Evolutionary conservation across 306 rosid genomes (phyloP).

Genomic region (Medicago lupulina): DNA sequence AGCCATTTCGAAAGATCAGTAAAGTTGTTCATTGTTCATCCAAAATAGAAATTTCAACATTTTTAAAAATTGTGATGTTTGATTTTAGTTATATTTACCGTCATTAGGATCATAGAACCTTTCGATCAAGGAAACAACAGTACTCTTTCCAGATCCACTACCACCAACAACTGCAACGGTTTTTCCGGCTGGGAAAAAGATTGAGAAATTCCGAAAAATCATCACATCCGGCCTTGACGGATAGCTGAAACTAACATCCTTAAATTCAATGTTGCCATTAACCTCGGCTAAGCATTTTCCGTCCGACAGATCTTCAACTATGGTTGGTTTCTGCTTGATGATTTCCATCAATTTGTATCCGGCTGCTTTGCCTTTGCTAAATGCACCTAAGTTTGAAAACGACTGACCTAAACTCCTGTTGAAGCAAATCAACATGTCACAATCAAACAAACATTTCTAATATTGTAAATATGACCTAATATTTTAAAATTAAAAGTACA

Average conservation of each 20-base stretch:
- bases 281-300: constrained; percentile 79
- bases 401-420: constrained; percentile 99
- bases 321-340: constrained; percentile 84
- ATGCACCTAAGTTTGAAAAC: constrained; percentile 94
- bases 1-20: constrained; percentile 34
- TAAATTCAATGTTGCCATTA: constrained; percentile 85
- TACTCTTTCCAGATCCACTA: constrained; percentile 97
- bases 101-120: constrained; percentile 97
- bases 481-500: too few relatives aligned
- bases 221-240: constrained; percentile 94
- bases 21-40: not conserved
- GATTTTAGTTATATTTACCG: constrained; percentile 50
- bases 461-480: not conserved
- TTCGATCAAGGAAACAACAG: constrained; percentile 94
- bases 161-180: constrained; percentile 98
- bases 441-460: not conserved
- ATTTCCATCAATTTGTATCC: constrained; percentile 97
- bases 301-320: constrained; percentile 70
- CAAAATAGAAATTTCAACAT: not conserved
- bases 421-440: constrained; percentile 30
- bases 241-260: constrained; percentile 88
- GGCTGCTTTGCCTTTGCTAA: constrained; percentile 96
- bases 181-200: constrained; percentile 94
- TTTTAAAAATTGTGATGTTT: constrained; percentile 5
- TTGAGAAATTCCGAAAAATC: constrained; percentile 78